Evolutionary conservation across 371 early-diverging fungal genomes (phyloP), one percentile per base, ranked within the genome.

Genomic region (Lichtheimia ornata): DNA sequence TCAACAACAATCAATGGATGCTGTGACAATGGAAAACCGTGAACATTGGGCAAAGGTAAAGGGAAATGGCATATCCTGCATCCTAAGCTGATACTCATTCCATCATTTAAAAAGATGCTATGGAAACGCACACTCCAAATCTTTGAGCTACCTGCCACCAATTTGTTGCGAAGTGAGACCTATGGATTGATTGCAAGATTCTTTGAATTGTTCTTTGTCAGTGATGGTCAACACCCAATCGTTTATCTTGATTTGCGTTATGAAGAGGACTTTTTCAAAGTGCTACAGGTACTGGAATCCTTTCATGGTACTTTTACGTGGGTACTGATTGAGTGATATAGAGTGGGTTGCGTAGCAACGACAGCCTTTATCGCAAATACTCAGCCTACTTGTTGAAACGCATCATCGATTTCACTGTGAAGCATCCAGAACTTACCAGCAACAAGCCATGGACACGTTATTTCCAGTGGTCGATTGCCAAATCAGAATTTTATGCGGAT

Each of bases 131-230:
- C 70, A 4, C 59, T 67, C 14, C 70, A 69, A 52, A 74, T 81
- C n/a, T 81, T 66, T 63, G 71, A 56, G 11, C 56, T 81, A 15
- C 81, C 81, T 14, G 78, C 81, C 9, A 81, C 79, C 5, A 81
- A 81, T 41, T 53, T 81, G 2, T 47, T 81, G 27, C 67, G 81
- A 44, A 51, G 66, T 12, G 77, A 81, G 43, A 69, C 72, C 3
- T 81, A 78, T 65, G 79, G 81, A 0, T 49, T 81, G 25, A 77
- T 73, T 56, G 76, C 76, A 30, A 72, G 71, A 43, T 77, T 73
- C 42, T 77, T 77, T 64, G 77, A 77, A 25, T 66, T 70, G 54
- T 80, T 74, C 57, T 75, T 80, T 63, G 77, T 72, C 9, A 45
- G 68, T 13, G 41, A 24, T n/a, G n/a, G 43, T 11, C 52, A 50